Evolutionary conservation across 2,329 filamentous ascomycete genomes (phyloP), one percentile per base, ranked within the genome.

Genomic region (Hymenoscyphus occultus): DNA sequence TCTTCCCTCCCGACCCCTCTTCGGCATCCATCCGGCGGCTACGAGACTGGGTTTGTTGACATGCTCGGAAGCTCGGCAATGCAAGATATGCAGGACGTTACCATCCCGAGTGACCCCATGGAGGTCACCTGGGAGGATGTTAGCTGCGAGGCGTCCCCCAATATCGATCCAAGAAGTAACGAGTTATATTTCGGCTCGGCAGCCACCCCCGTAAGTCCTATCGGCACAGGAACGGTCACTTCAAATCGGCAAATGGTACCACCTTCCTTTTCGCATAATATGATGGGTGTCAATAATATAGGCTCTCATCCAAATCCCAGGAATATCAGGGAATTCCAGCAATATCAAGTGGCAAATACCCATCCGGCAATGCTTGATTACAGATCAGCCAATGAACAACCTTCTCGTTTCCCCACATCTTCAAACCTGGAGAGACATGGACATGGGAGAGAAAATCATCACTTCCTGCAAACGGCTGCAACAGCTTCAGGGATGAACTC

Each of bases 1-100:
- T 19, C 35, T 12, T 28, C 54, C 31, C 32, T 59, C 10, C 28
- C 63, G 51, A 31, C 31, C 10, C 28, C 22, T 51, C 28, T 58
- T 42, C 62, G 12, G 48, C 58, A 64, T 48, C 28, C 56, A n/a
- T 28, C 58, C 13, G 40, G 22, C 7, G 57, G 14, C 31, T 19
- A 54, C 48, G 48, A 32, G 22, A 35, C 35, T 2, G 54, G 39
- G 22, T 64, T 45, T 28, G n/a, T 58, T 39, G 51, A 58, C 32
- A 64, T 61, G 40, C 56, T 63, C 56, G 51, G 39, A 48, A 58
- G 54, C 45, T 31, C 57, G 31, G 40, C 39, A 14, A 54, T 45
- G 51, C 48, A 32, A 28, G 51, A 60, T n/a, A 56, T 56, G 32
- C 42, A 40, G 3, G 32, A 31, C 19, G 9, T 63, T 48, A 63